phyloP scores from a whole-genome alignment of 495 filamentous ascomycete species.

The Penicillium goetzii region DNA sequence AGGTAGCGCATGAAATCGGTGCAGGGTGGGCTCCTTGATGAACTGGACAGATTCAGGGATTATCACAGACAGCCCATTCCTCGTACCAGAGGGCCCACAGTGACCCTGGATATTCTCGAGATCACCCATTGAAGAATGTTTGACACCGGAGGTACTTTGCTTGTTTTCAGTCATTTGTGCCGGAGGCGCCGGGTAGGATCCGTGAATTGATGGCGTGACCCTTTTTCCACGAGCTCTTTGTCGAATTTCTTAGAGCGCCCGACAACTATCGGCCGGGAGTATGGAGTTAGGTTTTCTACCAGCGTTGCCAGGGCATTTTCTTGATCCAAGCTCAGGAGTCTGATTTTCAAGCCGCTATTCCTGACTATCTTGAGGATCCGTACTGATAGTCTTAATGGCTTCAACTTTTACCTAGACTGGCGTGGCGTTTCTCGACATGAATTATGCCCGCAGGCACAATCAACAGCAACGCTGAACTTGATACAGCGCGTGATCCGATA shows the following conservation, averaged over 20 bases:
- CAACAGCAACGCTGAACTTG: not conserved
- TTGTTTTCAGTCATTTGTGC: too few relatives aligned
- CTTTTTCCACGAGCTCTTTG: not conserved
- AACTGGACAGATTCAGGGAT: not conserved
- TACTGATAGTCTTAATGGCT: not conserved
- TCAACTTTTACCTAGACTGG: not conserved
- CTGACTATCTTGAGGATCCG: not conserved
- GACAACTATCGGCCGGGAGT: conserved; percentile 3
- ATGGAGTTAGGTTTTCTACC: not conserved
- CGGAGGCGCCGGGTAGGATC: not conserved
- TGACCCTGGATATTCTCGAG: not conserved
- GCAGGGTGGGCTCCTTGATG: not conserved
- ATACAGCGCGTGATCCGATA: not conserved
- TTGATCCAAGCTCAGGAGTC: not conserved
- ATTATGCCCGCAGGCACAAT: not conserved
- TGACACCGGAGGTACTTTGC: not conserved
- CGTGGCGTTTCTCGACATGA: not conserved
- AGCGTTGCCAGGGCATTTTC: not conserved
- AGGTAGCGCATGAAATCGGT: not conserved
- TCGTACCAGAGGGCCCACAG: not conserved
- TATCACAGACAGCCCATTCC: not conserved
- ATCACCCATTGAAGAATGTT: not conserved
- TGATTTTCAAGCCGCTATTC: not conserved
- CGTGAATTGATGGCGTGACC: not conserved
- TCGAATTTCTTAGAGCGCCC: not conserved